Evolutionary conservation across 2,329 filamentous ascomycete species (phyloP), one percentile per base, ranked within the genome.

Genomic region (Cytospora schulzeri): DNA sequence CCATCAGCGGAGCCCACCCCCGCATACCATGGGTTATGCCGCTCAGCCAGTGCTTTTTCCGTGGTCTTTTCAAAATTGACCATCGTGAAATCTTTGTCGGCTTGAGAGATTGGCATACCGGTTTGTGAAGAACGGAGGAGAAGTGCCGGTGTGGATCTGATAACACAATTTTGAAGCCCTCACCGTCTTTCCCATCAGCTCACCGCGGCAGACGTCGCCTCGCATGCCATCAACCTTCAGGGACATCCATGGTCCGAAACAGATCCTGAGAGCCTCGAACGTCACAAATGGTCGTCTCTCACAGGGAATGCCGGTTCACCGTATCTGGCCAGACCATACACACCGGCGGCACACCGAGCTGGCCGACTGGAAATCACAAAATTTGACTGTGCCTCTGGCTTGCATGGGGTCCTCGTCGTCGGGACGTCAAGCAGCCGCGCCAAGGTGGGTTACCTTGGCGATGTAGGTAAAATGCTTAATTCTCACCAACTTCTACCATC

Each of bases 341-440:
- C 33, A 15, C 4, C 12, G 33, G 33, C 33, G 11, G 33, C 33
- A 15, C 29, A 51, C 48, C 19, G 22, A 24, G 26, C 4, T 17
- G 17, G 11, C 57, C 38, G 19, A 6, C 41, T 48, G n/a, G n/a
- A 12, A 51, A 51, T 45, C 50, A n/a, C 51, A 55, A 31, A 9
- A 31, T 31, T 61, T 52, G 56, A 55, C 63, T 65, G 63, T 62
- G 60, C 59, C 63, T 33, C 60, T 50, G 38, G 29, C 60, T 24
- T 63, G 57, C 63, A 56, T 59, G 59, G 22, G 12, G 35, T 31
- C 58, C 50, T 60, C 58, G n/a, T 60, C 33, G 33, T 53, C 50
- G 50, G 50, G 50, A 60, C 22, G 58, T 54, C 33, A 26, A 54
- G 48, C 19, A 54, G 58, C 38, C 33, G 58, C 28, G 22, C 15